Evolutionary conservation across 441 rosid species (phyloP), one percentile per base, ranked within the genome.

Genomic region (Pelargonium australe): DNA sequence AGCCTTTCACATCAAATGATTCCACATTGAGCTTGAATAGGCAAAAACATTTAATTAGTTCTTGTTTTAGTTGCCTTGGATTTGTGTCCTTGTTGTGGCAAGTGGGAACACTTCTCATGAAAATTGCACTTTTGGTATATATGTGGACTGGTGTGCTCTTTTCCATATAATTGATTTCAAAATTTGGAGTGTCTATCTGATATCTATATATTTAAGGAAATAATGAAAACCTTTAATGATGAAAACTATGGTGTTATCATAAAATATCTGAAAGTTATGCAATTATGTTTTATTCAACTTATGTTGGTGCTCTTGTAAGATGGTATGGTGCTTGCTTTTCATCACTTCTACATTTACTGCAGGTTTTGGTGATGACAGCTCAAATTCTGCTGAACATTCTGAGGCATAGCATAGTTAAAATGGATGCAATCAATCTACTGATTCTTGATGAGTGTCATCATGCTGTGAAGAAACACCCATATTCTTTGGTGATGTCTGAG

Each of bases 401-500:
- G 79, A 85, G 99, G 85, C 99, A 95, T 79, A 95, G 99, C 76
- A 92, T 92, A 77, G 85, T 95, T 47, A 89, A 88, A 85, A 92
- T 95, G 98, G 99, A 90, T 70, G 40, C 85, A 53, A 90, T 95
- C 47, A 73, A 92, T 86, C 99, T 95, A 67, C 91, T 95, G 49
- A 92, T 95, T 70, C 77, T 95, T 75, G 99, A 95, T 37, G 99
- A 95, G 77, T 95, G 99, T 72, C 99, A 95, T 81, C 99, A 95
- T 75, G 99, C 99, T 72, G 99, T 95, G 73, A 95, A 95, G 87
- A 95, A 95, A 72, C 99, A 95, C 80, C 99, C 99, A 17, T 95
- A 95, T 85, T 95, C 99, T 5, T 74, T 95, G 49, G 99, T 95
- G 78, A 95, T 95, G 99, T 95, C 99, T 5, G 99, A 95, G 81